Percentiles rank a stretch among this genome's conserved stretches.
Conservation (phyloP, 768 basidiomycete species). For the Boletus sensibilis region DNA sequence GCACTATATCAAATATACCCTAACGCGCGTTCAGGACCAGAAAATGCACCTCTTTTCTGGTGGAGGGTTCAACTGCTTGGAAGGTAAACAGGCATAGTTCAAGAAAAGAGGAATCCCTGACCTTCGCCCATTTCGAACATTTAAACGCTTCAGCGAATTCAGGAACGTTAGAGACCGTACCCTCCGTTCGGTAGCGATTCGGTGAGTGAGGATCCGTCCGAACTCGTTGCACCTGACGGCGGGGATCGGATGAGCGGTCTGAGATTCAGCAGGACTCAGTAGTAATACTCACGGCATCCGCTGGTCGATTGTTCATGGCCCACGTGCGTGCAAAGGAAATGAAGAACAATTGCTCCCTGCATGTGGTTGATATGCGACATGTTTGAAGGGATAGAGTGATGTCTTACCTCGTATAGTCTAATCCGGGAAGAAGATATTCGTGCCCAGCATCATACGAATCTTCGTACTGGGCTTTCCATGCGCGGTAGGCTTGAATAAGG, state of each 20-base stretch:
- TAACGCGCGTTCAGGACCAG: constrained; percentile 51
- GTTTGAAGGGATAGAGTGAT: neutral
- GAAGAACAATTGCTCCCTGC: constrained; percentile 91
- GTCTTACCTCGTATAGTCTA: constrained; percentile 66
- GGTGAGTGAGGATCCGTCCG: constrained; percentile 91
- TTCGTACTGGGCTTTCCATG: constrained; percentile 81
- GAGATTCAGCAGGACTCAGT: neutral
- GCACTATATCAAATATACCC: constrained; percentile 5
- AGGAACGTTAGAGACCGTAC: constrained; percentile 82
- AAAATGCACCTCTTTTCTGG: constrained; percentile 74
- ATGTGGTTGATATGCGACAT: neutral
- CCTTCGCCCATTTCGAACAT: constrained; percentile 75
- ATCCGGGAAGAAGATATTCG: constrained; percentile 79
- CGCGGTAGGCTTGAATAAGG: constrained; percentile 82
- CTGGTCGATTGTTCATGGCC: constrained; percentile 79
- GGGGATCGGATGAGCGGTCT: neutral
- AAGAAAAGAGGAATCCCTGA: constrained; percentile 32
- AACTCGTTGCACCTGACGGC: constrained; percentile 63
- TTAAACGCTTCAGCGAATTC: constrained; percentile 88
- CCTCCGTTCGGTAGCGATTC: constrained; percentile 73
- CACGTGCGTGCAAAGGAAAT: constrained; percentile 87
- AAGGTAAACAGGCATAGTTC: neutral
- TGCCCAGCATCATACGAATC: constrained; percentile 54
- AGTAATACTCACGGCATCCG: constrained; percentile 57
- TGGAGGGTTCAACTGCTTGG: constrained; percentile 74